Conservation (phyloP, 2,329 filamentous ascomycete genomes). For the Helotiales sp. region DNA sequence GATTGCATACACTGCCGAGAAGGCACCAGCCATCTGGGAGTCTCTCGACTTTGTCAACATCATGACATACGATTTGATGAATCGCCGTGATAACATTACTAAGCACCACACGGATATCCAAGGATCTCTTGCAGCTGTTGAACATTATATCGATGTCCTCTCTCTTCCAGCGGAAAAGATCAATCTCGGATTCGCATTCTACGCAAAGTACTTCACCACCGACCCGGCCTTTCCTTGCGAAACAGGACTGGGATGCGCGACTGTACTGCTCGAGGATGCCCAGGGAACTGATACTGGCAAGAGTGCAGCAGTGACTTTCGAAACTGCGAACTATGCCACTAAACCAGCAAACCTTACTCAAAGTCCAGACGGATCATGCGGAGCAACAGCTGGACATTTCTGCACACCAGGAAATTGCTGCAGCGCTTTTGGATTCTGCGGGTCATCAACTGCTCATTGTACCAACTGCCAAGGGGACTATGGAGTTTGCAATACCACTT, state of each 20-base stretch:
- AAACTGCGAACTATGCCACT: constrained; percentile 46
- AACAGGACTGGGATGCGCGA: constrained; percentile 58
- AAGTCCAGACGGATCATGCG: constrained; percentile 24
- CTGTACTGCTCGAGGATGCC: constrained; percentile 61
- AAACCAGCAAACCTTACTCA: constrained; percentile 21
- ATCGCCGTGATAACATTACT: constrained; percentile 68
- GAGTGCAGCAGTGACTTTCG: constrained; percentile 26
- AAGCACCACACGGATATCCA: constrained; percentile 67
- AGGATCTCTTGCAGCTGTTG: constrained; percentile 58
- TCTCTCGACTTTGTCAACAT: constrained; percentile 71
- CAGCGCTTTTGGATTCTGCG: constrained; percentile 23
- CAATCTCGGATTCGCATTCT: constrained; percentile 70
- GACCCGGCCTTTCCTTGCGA: constrained; percentile 46
- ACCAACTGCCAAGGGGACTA: constrained; percentile 24
- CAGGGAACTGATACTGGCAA: constrained; percentile 57
- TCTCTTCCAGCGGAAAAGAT: constrained; percentile 54
- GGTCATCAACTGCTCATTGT: constrained; percentile 16
- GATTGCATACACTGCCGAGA: constrained; percentile 66
- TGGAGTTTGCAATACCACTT: constrained; percentile 12
- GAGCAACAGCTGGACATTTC: constrained; percentile 14
- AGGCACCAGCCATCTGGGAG: constrained; percentile 61
- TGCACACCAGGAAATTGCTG: constrained; percentile 26
- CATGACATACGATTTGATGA: constrained; percentile 74
- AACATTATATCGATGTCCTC: constrained; percentile 61
- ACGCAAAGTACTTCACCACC: constrained; percentile 67